Evolutionary conservation across 371 early-diverging fungal genomes (phyloP).

Genomic region (Mucor mucedo): DNA sequence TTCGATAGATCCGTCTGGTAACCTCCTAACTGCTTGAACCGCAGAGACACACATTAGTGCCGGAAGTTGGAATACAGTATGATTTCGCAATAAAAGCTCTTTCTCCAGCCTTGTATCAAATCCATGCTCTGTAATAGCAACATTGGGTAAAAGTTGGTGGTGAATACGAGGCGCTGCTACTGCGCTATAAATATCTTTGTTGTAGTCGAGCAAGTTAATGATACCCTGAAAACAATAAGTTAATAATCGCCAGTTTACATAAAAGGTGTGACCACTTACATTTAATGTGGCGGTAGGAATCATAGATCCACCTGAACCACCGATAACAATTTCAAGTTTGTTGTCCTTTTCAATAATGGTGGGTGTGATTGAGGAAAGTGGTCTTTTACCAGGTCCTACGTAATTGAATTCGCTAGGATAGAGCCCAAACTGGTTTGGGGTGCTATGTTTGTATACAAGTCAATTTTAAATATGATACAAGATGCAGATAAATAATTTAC

Average conservation of each 20-base stretch:
- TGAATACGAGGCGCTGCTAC: constrained; percentile 87
- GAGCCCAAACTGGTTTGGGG: constrained; percentile 85
- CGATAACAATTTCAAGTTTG: constrained; percentile 77
- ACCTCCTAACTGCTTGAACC: constrained; percentile 43
- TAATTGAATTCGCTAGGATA: constrained; percentile 86
- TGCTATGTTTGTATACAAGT: constrained; percentile 17
- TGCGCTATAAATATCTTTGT: constrained; percentile 71
- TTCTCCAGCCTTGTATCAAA: constrained; percentile 15
- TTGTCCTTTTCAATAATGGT: constrained; percentile 81
- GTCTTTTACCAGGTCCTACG: constrained; percentile 88
- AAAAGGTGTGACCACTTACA: constrained; percentile 39
- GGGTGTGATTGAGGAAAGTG: constrained; percentile 91
- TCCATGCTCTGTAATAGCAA: constrained; percentile 45
- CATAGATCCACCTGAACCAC: constrained; percentile 95
- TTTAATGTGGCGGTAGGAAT: constrained; percentile 90
- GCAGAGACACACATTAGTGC: constrained; percentile 27
- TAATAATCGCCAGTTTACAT: too few species aligned
- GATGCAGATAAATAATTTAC: constrained; percentile 15
- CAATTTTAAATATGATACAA: too few species aligned
- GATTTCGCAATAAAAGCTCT: constrained; percentile 29
- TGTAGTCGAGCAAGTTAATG: constrained; percentile 77
- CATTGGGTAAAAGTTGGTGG: constrained; percentile 91
- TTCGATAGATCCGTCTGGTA: constrained; percentile 35
- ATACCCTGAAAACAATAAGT: constrained; percentile 53
- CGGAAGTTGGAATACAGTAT: constrained; percentile 20